Percentiles rank a stretch among this genome's conserved stretches.
Conservation (phyloP, 2,329 filamentous ascomycete genomes). For the Ceratocystis cacaofunesta region DNA sequence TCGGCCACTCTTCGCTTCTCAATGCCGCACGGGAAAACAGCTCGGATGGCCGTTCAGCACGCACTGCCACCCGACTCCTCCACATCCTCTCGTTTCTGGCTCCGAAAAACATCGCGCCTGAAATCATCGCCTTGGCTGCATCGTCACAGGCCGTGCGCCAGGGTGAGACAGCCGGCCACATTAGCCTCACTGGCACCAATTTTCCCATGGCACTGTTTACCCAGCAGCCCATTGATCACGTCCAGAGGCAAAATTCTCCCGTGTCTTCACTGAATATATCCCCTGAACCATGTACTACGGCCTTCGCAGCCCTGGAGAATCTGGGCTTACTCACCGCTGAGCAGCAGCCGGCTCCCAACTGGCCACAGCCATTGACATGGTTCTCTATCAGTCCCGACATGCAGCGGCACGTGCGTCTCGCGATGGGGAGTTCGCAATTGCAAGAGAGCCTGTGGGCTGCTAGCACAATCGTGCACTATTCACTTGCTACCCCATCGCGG, state of each 20-base stretch:
- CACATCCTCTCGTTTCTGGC: background rate
- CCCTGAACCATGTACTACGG: background rate
- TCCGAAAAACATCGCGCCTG: background rate
- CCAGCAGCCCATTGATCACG: background rate
- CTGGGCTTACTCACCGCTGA: background rate
- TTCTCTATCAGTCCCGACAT: background rate
- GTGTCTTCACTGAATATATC: background rate
- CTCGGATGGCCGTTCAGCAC: background rate
- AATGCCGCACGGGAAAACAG: slow-evolving; percentile 1
- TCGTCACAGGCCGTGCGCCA: background rate
- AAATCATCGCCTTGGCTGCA: background rate
- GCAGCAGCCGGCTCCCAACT: background rate
- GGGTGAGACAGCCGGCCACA: background rate
- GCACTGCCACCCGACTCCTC: background rate
- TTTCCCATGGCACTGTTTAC: background rate
- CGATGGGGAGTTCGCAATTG: background rate
- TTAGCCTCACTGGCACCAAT: background rate
- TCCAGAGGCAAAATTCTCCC: background rate
- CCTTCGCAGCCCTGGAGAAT: background rate
- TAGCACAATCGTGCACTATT: background rate
- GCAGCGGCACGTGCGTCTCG: background rate
- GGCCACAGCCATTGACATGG: background rate
- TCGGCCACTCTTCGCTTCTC: background rate
- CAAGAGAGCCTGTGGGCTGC: background rate
- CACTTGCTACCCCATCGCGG: background rate